Evolutionary conservation across 176 grass and related monocot genomes (phyloP).

Genomic region (Otatea glauca): DNA sequence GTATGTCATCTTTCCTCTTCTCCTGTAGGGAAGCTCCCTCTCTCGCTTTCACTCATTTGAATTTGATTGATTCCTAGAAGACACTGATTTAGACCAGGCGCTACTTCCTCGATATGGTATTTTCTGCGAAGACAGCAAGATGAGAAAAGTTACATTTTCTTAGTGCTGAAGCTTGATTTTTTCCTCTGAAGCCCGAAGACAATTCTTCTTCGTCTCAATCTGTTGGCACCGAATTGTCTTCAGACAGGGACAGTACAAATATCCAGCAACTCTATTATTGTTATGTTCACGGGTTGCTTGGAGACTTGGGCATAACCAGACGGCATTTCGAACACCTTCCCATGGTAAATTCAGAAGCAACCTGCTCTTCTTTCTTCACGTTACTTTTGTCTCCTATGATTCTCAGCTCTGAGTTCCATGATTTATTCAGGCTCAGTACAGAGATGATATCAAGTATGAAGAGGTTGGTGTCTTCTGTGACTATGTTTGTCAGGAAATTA

Average conservation of each 20-base stretch:
- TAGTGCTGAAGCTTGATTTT: slow-evolving; percentile 35
- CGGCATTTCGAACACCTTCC: background rate
- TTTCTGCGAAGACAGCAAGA: background rate
- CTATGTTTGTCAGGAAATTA: background rate
- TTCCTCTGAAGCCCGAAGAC: background rate
- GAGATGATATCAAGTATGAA: slow-evolving; percentile 36
- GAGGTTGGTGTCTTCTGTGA: slow-evolving; percentile 26
- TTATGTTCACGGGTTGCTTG: background rate
- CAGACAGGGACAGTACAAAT: slow-evolving; percentile 14
- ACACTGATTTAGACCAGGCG: background rate
- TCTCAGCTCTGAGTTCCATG: background rate
- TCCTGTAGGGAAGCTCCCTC: slow-evolving; percentile 18
- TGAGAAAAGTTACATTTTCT: slow-evolving; percentile 24
- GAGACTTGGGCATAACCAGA: background rate
- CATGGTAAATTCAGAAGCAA: slow-evolving; percentile 50
- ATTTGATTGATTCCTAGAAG: slow-evolving; percentile 13
- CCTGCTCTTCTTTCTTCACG: background rate
- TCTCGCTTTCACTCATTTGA: slow-evolving; percentile 4
- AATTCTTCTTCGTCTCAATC: background rate
- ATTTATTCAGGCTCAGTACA: slow-evolving; percentile 31
- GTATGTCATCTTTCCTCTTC: background rate
- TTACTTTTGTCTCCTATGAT: background rate
- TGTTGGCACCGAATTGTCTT: background rate
- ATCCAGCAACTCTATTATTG: background rate
- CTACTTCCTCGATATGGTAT: background rate